Evolutionary conservation across 208 protist species (phyloP), one percentile per base, ranked within the genome.

Genomic region (Phytomonas francai): DNA sequence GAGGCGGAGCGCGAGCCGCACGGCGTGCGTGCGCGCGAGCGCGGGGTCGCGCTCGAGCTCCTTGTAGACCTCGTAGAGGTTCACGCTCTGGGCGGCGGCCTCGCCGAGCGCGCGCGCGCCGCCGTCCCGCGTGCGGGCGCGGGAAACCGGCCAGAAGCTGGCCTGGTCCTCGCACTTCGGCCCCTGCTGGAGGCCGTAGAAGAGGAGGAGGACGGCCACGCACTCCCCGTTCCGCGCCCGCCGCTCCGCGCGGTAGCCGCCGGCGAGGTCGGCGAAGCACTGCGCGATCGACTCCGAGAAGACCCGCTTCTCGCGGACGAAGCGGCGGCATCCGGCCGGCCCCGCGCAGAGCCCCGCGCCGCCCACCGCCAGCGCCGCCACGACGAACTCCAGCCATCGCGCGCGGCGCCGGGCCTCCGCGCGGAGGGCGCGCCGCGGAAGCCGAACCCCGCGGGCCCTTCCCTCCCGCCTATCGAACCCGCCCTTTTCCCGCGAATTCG

Each of bases 221-320:
- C 91, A 85, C 70, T 95, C 86, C 6, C 83, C 79, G 60, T 92
- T 81, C 19, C 77, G 77, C 45, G 74, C 65, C n/a, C 78, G 78
- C 61, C 80, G 74, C 73, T 92, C 83, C 14, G 76, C 69, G 12
- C 89, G 82, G 67, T 95, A 95, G 59, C 75, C 86, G 30, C 89
- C 63, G 12, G 81, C 76, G 51, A 95, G 69, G 71, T 92, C 85
- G 27, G 83, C 87, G 75, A 95, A 93, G 65, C 87, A 93, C 77
- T 95, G 89, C 25, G 87, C 83, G 54, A 93, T 89, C 63, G 87
- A 93, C 71, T 95, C 86, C 0, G 93, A 65, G 63, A 93, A 95
- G 39, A 90, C 83, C 68, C 87, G 82, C 76, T 95, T 95, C 56
- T 92, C 80, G 61, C 78, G 77, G 70, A 90, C 77, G 60, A 86